Evolutionary conservation across 106 monocot species (phyloP).

Genomic region (Dendrobium catenatum): DNA sequence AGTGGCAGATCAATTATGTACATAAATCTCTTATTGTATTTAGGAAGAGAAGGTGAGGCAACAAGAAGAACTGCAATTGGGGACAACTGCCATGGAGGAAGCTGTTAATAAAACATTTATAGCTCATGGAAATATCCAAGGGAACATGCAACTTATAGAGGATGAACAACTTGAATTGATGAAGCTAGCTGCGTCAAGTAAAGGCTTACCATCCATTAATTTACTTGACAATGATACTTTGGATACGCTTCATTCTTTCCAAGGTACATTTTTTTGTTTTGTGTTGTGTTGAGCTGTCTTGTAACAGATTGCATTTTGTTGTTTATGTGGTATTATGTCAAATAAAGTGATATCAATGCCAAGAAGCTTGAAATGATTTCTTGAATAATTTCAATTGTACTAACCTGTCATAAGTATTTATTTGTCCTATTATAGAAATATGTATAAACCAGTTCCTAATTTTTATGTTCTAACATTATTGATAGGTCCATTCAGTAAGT

Average conservation of each 20-base stretch:
- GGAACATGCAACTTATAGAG: conserved; percentile 85
- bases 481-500: background rate
- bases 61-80: conserved; percentile 72
- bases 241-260: conserved; percentile 58
- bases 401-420: background rate
- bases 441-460: background rate
- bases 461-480: background rate
- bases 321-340: background rate
- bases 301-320: conserved; percentile 1
- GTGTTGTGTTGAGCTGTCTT: background rate
- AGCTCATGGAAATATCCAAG: conserved; percentile 76
- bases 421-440: background rate
- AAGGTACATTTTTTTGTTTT: conserved; percentile 31
- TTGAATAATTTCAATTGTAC: background rate
- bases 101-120: conserved; percentile 74
- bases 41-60: conserved; percentile 75
- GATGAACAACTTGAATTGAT: conserved; percentile 93
- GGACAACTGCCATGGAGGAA: conserved; percentile 73
- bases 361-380: background rate
- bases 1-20: background rate
- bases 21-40: conserved; percentile 1
- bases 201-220: conserved; percentile 68
- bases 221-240: conserved; percentile 71
- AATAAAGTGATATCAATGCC: background rate
- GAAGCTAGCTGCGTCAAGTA: conserved; percentile 84